Base-by-base conservation (phyloP, 2,329 filamentous ascomycete species). In the Niveomyces coronatus region DNA sequence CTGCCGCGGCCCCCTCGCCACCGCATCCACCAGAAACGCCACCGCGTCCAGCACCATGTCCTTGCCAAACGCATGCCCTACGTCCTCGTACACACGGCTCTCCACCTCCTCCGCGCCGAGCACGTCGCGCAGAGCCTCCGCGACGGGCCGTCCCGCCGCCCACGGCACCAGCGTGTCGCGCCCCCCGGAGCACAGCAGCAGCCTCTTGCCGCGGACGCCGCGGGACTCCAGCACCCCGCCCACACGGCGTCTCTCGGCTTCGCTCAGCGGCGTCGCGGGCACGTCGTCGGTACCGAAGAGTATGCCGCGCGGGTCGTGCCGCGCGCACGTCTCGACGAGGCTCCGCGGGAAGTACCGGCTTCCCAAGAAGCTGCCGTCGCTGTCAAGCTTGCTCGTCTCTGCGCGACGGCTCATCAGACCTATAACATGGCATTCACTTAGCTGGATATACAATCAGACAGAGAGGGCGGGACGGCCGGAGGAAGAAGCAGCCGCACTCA, bases 391-490 rank as follows among this genome's bases (percentile, higher is more conserved):
- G 0, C 81, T 82, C 26, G 79, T 65, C 5, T 74, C 67, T 1
- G 89, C 89, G 9, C 91, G 84, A 49, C 89, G 79, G 8, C 67
- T 69, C 76, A 96, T 82, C 13, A 96, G 57, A 15, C 56, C 70
- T 72, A 7, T 20, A 23, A 27, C 6, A 28, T 20, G n/a, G n/a
- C 23, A 24, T 24, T 8, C 13, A 24, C 8, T 8, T 24, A 13
- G 23, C 8, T 7, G 23, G 23, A 24, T 7, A 24, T 8, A 8
- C 8, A 28, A n/a, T n/a, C 10, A 28, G 30, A n/a, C 7, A 2
- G 3, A 20, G 14, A n/a, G 18, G 14, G n/a, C n/a, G 17, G 23
- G 18, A n/a, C 18, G 14, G n/a, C n/a, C 11, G 23, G 18, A 15
- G 18, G 17, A 11, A 37, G n/a, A 8, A 4, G 13, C 9, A 18